Evolutionary conservation across 352 stramenopile genomes (phyloP).

Genomic region (Phytophthora constricta): DNA sequence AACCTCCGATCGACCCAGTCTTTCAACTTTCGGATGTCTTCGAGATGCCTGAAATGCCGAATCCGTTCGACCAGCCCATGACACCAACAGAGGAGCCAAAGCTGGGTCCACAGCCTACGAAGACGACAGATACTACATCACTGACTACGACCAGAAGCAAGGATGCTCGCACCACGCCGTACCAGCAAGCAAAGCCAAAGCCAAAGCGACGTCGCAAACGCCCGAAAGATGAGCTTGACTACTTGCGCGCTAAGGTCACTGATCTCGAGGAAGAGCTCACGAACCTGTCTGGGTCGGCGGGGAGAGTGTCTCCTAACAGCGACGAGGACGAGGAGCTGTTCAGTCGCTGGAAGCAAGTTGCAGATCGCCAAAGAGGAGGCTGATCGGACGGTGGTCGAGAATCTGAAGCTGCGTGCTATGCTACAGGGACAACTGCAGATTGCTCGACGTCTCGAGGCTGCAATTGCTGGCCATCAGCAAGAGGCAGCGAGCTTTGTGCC

Average conservation of each 20-base stretch:
- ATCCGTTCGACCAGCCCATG: conserved; percentile 21
- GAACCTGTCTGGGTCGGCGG: conserved; percentile 21
- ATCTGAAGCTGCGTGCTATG: conserved; percentile 43
- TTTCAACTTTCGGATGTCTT: conserved; percentile 24
- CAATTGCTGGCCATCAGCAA: conserved; percentile 29
- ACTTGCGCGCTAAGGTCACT: conserved; percentile 35
- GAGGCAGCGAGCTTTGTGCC: conserved; percentile 15
- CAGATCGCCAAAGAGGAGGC: conserved; percentile 40
- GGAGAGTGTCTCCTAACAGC: conserved; percentile 17
- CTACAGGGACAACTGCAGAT: conserved; percentile 40
- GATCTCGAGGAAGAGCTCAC: conserved; percentile 39
- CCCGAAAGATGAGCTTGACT: conserved; percentile 48
- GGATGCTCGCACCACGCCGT: conserved; percentile 19
- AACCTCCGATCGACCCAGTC: conserved; percentile 14
- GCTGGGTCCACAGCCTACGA: neutral
- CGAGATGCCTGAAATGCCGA: conserved; percentile 27
- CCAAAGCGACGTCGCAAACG: conserved; percentile 34
- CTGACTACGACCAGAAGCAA: conserved; percentile 12
- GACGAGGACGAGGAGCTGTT: conserved; percentile 34
- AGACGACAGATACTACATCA: neutral
- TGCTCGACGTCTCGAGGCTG: conserved; percentile 28
- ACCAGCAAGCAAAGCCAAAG: conserved; percentile 19
- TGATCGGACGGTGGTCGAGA: conserved; percentile 38
- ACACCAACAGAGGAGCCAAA: conserved; percentile 1
- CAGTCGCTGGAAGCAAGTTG: conserved; percentile 37